Evolutionary conservation across 495 filamentous ascomycete species (phyloP), one percentile per base, ranked within the genome.

Genomic region (Hypoxylon perforatum): DNA sequence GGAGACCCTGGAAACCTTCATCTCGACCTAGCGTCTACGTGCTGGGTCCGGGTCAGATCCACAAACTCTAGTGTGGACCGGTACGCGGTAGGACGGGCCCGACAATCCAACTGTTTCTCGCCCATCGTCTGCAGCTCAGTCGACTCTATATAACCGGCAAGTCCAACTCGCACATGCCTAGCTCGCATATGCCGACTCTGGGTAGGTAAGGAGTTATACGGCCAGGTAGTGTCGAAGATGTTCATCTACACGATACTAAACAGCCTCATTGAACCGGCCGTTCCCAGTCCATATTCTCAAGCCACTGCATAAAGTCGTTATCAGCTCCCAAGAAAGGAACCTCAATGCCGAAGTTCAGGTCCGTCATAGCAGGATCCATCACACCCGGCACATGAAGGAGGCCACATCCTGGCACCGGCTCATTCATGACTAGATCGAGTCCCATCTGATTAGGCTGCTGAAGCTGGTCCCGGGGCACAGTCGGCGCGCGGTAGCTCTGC

Each of bases 251-350:
- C n/a, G n/a, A n/a, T n/a, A n/a, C n/a, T n/a, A n/a, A 30, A 33
- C 33, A 14, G 11, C 19, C 21, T 57, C 59, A 57, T 38, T 58
- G 30, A 35, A 63, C 38, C 14, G 69, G 63, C n/a, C 52, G 58
- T 23, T 76, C 73, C 73, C 71, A 74, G 25, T 76, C 73, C 58
- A 69, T 66, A 36, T 61, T 74, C 52, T 72, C 71, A 18, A 76
- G 71, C 73, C 73, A 76, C 23, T 74, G 71, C 63, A 76, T 69
- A 21, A 76, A 76, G 47, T 76, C 73, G 17, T 60, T 72, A 25
- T 76, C 73, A 39, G 73, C 63, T 14, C 71, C 71, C 36, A 74
- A 48, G 45, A 76, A 72, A 1, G 71, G 69, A 18, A 50, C 63
- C 5, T 75, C 73, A 11, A 72, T 69, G 2, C 61, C 65, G 28